Base-by-base conservation (phyloP, 805 yeast species). In the Ogataea glucozyma region DNA sequence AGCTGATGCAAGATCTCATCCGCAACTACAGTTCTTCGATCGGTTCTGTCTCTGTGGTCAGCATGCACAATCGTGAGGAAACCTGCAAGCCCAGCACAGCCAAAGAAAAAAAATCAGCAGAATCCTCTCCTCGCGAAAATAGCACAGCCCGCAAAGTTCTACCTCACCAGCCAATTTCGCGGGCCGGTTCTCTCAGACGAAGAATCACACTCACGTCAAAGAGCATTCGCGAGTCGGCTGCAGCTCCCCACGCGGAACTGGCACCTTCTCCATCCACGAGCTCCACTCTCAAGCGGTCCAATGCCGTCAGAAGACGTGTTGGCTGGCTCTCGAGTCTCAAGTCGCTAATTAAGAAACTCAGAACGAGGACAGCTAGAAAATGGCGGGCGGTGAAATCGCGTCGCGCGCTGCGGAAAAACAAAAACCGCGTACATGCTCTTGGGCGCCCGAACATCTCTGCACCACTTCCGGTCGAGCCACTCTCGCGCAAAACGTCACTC, bases 261-360 rank as follows among this genome's bases (percentile, higher is more conserved):
- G 26, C 8, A 12, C 12, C 26, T 12, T 12, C 12, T 23, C 11
- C 11, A 23, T 35, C 39, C 7, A 30, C 36, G 7, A 38, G 47
- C 12, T 42, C 48, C 19, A 52, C 56, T 14, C 43, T 64, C 14
- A 57, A 51, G 31, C 48, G 69, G 36, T 51, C 63, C 0, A 61
- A 61, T 38, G 69, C 69, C 8, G 54, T 56, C n/a, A 56, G 53
- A 38, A 48, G 67, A 27, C 64, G 58, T 36, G 36, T 48, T 2
- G 64, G 65, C 3, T 60, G 67, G 61, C 34, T 64, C 10, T 49
- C 58, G 2, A 38, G 26, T 14, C 23, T 64, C 5, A 13, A 48
- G 3, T 18, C 18, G 4, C 22, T 59, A 5, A 29, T 54, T 5
- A 39, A 44, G 7, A 38, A 39, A 12, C 12, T 53, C 12, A 57